Evolutionary conservation across 148 eudicot species (phyloP).

Genomic region (Persicaria maculosa): DNA sequence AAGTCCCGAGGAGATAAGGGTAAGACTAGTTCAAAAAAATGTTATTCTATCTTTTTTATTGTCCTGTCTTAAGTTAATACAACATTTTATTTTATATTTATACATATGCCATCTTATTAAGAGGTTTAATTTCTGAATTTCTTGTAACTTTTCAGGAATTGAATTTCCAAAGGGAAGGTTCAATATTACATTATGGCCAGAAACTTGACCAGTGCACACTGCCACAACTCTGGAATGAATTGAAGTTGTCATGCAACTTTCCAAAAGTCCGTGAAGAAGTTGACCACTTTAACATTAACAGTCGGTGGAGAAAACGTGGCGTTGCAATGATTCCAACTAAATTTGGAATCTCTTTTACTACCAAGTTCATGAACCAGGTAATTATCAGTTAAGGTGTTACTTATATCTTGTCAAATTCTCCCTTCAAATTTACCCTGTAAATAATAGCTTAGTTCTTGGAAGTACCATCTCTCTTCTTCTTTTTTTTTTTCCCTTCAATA

Average conservation of each 20-base stretch:
- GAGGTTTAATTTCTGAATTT: background rate
- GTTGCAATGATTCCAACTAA: constrained; percentile 82
- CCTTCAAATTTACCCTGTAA: background rate
- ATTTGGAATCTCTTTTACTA: constrained; percentile 86
- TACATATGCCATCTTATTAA: background rate
- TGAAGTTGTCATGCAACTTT: constrained; percentile 60
- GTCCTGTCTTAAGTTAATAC: background rate
- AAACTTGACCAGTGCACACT: constrained; percentile 66
- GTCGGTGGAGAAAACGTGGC: constrained; percentile 93
- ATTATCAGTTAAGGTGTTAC: constrained; percentile 16
- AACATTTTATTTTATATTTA: constrained; percentile 1
- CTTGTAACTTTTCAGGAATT: constrained; percentile 49
- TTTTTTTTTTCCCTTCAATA: background rate
- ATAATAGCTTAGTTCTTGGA: background rate
- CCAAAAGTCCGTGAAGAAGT: constrained; percentile 44
- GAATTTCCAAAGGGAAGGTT: constrained; percentile 74
- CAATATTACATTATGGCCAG: constrained; percentile 77
- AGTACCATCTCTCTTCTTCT: background rate
- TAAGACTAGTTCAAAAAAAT: constrained; percentile 19
- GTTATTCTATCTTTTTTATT: background rate
- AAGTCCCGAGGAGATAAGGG: constrained; percentile 90
- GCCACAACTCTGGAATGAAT: constrained; percentile 66
- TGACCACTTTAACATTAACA: constrained; percentile 60
- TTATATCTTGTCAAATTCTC: background rate
- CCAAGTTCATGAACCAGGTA: constrained; percentile 96